Evolutionary conservation across 257 asterid genomes (phyloP).

Genomic region (Ophiorrhiza pumila): DNA sequence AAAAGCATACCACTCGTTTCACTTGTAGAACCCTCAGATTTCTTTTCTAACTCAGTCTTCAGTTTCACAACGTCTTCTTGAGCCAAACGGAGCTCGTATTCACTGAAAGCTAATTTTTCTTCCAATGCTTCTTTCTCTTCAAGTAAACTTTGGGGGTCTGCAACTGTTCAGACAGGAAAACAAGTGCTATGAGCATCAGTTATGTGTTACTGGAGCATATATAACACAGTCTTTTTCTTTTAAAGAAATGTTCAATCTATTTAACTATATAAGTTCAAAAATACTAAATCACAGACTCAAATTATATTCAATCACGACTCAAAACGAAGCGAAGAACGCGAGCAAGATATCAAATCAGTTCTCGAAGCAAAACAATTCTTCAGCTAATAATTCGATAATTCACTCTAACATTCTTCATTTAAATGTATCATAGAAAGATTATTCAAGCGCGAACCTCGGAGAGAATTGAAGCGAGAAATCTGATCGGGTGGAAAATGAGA

Average conservation of each 20-base stretch:
- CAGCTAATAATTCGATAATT: not conserved
- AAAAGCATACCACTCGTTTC: conserved; percentile 29
- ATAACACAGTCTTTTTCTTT: not conserved
- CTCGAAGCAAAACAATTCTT: not conserved
- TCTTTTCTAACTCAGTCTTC: conserved; percentile 68
- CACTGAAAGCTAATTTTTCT: conserved; percentile 84
- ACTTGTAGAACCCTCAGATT: conserved; percentile 40
- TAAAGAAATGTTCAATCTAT: no score
- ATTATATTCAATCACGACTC: no score
- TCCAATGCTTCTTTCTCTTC: conserved; percentile 84
- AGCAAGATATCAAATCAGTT: no score
- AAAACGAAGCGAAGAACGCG: not conserved
- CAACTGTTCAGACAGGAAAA: conserved; percentile 54
- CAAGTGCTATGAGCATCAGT: conserved; percentile 10
- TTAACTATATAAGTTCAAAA: no score
- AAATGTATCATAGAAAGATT: no score
- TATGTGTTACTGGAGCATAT: conserved; percentile 9
- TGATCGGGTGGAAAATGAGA: conserved; percentile 82
- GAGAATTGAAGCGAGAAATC: conserved; percentile 78
- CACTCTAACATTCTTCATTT: no score
- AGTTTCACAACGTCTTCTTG: conserved; percentile 81
- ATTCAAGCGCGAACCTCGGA: conserved; percentile 58
- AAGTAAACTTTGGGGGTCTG: conserved; percentile 84
- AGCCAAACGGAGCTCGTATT: conserved; percentile 94
- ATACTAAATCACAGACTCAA: no score